A percentile compares a stretch with the other conserved stretches of the same genome.
Conservation (phyloP, 2,329 filamentous ascomycete species). For the Ophiostoma novo-ulmi region DNA sequence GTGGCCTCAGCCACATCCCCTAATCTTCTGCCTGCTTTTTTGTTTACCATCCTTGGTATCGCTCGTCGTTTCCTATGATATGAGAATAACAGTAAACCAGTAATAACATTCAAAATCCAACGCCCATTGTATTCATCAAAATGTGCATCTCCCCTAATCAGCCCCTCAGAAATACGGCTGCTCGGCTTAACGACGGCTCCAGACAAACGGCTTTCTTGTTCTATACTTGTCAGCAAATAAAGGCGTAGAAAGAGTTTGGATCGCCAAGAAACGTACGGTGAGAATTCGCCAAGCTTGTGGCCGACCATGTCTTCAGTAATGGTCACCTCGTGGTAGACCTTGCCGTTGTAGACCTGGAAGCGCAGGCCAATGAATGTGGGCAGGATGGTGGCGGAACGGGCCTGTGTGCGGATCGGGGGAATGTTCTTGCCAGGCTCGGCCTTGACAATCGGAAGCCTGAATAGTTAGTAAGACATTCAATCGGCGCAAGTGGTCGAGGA, state of each 20-base stretch:
- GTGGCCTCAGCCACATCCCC: neutral
- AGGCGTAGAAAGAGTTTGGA: neutral
- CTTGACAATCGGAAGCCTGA: conserved; percentile 59
- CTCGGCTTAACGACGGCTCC: conserved; percentile 31
- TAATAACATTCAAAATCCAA: conserved; percentile 7
- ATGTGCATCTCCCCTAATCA: neutral
- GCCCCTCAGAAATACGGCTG: neutral
- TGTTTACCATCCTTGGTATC: conserved; percentile 10
- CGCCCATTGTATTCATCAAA: conserved; percentile 10
- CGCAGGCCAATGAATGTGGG: conserved; percentile 86
- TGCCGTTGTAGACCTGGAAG: conserved; percentile 90
- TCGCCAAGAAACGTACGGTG: conserved; percentile 57
- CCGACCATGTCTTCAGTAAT: conserved; percentile 97
- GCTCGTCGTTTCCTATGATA: neutral
- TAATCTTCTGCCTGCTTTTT: neutral
- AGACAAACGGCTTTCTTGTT: conserved; percentile 56
- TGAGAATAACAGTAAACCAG: conserved; percentile 7
- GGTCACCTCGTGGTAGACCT: conserved; percentile 72
- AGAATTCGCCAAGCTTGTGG: conserved; percentile 89
- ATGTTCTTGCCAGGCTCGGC: conserved; percentile 56
- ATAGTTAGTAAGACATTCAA: conserved; percentile 14
- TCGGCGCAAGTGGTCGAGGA: neutral
- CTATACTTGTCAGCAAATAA: conserved; percentile 33
- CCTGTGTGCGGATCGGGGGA: conserved; percentile 77
- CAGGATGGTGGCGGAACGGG: conserved; percentile 80